Evolutionary conservation across 2,329 filamentous ascomycete species (phyloP).

Genomic region (Cryphonectria carpinicola): DNA sequence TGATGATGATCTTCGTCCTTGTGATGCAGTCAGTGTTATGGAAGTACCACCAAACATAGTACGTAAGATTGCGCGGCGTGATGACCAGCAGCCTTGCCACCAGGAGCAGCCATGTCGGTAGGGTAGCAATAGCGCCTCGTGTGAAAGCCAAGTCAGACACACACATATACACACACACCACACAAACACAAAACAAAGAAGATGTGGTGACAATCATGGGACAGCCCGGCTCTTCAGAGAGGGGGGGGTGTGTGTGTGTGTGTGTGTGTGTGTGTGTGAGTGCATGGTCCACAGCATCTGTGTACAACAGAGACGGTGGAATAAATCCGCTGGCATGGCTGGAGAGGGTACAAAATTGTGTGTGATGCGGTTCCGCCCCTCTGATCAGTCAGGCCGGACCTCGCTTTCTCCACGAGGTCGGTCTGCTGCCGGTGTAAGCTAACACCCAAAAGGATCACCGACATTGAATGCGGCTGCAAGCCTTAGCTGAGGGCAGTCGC

Average conservation of each 20-base stretch:
- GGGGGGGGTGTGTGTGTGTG: no score
- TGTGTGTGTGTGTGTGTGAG: neutral
- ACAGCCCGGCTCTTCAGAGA: slow-evolving; percentile 5
- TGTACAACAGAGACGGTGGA: slow-evolving; percentile 8
- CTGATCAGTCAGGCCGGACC: neutral
- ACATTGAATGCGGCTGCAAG: slow-evolving; percentile 10
- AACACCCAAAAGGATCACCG: slow-evolving; percentile 14
- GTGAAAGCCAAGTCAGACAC: slow-evolving; percentile 6
- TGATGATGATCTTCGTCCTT: no score
- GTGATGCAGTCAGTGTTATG: no score
- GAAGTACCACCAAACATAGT: neutral
- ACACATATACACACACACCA: no score
- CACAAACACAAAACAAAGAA: no score
- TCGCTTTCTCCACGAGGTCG: neutral
- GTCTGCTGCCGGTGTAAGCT: neutral
- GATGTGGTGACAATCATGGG: neutral
- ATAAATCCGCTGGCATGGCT: neutral
- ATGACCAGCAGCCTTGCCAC: slow-evolving; percentile 14
- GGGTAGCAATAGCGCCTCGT: slow-evolving; percentile 18
- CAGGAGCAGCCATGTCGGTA: slow-evolving; percentile 26
- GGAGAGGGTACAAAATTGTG: neutral
- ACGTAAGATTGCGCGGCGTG: neutral
- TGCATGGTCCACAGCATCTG: neutral
- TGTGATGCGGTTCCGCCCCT: neutral
- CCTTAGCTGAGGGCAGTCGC: neutral